Percentiles rank a stretch among this genome's conserved stretches.
Conservation (phyloP, 305 asterid species). For the Fraxinus latifolia region DNA sequence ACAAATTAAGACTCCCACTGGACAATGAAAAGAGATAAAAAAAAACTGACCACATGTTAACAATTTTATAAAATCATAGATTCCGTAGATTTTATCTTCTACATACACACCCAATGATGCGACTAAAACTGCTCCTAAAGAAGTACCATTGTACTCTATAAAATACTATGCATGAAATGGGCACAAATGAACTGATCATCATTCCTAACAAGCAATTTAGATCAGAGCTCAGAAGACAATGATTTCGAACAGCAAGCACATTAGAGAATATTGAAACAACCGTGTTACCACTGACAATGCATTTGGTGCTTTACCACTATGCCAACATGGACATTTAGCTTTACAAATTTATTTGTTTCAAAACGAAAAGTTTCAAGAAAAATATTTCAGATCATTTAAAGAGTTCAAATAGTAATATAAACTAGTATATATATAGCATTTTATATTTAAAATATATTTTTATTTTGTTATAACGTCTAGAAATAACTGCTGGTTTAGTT, state of each 20-base stretch:
- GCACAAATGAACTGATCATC: constrained; percentile 13
- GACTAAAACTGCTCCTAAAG: background rate
- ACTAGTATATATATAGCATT: no score
- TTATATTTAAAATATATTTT: no score
- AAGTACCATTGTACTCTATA: background rate
- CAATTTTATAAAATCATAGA: background rate
- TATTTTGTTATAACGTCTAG: background rate
- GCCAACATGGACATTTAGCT: no score
- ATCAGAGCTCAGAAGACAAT: background rate
- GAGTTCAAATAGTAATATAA: no score
- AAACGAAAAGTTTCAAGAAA: no score
- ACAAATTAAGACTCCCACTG: background rate
- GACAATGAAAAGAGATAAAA: background rate
- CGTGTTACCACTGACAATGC: no score
- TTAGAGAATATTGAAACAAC: background rate
- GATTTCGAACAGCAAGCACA: background rate
- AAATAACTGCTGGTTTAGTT: background rate
- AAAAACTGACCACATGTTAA: background rate
- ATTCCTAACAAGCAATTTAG: constrained; percentile 12
- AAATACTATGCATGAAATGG: constrained; percentile 12
- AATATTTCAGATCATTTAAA: no score
- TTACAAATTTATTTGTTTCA: no score
- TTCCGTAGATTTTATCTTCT: background rate
- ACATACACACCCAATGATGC: background rate
- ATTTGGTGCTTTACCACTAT: no score